Evolutionary conservation across 345 rosid genomes (phyloP), one percentile per base, ranked within the genome.

Genomic region (Trapa bicornis): DNA sequence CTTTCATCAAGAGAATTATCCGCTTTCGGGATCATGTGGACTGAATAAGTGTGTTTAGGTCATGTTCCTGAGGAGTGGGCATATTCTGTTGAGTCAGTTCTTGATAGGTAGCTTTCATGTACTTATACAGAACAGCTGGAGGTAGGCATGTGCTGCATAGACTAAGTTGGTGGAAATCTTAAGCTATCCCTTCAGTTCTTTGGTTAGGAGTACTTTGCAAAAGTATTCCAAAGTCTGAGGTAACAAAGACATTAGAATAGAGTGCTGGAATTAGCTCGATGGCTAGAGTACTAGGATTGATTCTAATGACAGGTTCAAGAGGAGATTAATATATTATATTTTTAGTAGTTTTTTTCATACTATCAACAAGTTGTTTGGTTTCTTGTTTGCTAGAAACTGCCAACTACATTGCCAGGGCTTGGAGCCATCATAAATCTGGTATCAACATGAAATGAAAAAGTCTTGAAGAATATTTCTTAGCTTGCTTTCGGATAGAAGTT

Each of bases 1-100:
- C 75, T 72, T 86, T 91, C 61, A 88, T 88, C 85, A 76, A 74
- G 65, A 85, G 74, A 76, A 78, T 91, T 70, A 73, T 88, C 75
- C 85, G 75, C 41, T 86, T 85, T 73, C 82, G 80, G 6, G 78
- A 88, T 73, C 95, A 86, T 37, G 50, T 35, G 60, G 95, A 91
- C 70, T 67, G 47, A 67, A 32, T 58, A 15, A 35, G 16, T n/a
- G 52, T 22, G 50, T 4, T 7, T 0, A 17, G 16, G 29, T 65
- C 67, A n/a, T n/a, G 16, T 32, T 65, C 67, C 6, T 11, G 43
- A 10, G 10, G 42, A 37, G 67, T 65, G 53, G 43, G 37, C 11
- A 6, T 16, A 65, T 65, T 65, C 47, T 35, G 5, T 64, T 43
- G 13, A 8, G 22, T 14, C 66, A 64, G 47, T 17, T 64, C 32